Evolutionary conservation across 345 rosid species (phyloP).

Genomic region (Eucalyptus viminalis): DNA sequence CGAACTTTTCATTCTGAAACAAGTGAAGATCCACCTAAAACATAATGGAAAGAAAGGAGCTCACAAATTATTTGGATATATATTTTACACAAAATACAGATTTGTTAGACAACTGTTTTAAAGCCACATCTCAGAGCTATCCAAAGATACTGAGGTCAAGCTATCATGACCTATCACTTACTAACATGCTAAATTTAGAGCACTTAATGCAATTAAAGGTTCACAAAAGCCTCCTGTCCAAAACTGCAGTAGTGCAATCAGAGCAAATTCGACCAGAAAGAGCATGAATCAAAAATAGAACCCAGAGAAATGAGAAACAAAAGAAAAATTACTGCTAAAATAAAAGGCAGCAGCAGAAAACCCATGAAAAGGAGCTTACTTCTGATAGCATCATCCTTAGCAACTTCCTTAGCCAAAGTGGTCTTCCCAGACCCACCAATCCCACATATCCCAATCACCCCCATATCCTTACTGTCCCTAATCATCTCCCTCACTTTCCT

Average conservation of each 20-base stretch:
- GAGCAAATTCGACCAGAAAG: neutral
- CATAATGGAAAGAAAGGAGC: neutral
- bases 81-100: neutral
- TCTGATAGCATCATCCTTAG: slow-evolving; percentile 46
- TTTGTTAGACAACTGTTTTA: neutral
- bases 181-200: neutral
- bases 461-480: slow-evolving; percentile 12
- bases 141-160: neutral
- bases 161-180: neutral
- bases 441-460: slow-evolving; percentile 54
- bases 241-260: neutral
- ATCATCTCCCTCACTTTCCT: slow-evolving; percentile 72
- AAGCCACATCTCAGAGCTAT: neutral
- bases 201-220: neutral
- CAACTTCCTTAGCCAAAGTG: slow-evolving; percentile 61
- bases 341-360: neutral
- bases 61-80: neutral
- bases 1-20: neutral
- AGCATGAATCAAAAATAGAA: neutral
- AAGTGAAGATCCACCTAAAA: neutral
- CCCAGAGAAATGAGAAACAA: neutral
- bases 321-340: neutral
- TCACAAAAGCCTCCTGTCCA: neutral
- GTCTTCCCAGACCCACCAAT: slow-evolving; percentile 94
- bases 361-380: slow-evolving; percentile 21